Evolutionary conservation across 1,284 basidiomycete genomes (phyloP).

Genomic region (Tranzscheliella williamsii): DNA sequence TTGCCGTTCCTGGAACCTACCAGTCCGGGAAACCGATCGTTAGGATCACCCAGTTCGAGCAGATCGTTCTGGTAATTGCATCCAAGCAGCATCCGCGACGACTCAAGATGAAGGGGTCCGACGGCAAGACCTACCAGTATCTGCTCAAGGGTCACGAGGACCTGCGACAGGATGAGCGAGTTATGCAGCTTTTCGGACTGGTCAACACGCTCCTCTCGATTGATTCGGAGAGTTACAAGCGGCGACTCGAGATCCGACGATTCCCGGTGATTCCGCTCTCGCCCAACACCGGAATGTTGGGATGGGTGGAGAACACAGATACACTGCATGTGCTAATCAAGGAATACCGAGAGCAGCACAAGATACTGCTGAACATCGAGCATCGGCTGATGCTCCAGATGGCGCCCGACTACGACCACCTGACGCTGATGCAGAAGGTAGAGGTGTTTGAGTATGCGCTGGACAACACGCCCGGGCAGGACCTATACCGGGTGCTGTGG

Average conservation of each 20-base stretch:
- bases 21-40: slow-evolving; percentile 85
- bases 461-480: slow-evolving; percentile 98
- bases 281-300: slow-evolving; percentile 90
- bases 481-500: slow-evolving; percentile 98
- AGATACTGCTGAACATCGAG: slow-evolving; percentile 96
- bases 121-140: slow-evolving; percentile 93
- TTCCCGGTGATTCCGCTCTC: slow-evolving; percentile 94
- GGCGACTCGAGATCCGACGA: slow-evolving; percentile 89
- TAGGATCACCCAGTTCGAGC: slow-evolving; percentile 72
- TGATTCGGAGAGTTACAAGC: slow-evolving; percentile 93
- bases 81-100: slow-evolving; percentile 98
- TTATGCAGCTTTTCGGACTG: slow-evolving; percentile 98
- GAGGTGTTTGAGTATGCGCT: slow-evolving; percentile 99
- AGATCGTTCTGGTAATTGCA: slow-evolving; percentile 73
- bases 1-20: slow-evolving; percentile 96
- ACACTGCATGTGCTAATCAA: slow-evolving; percentile 97
- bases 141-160: slow-evolving; percentile 97
- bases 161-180: slow-evolving; percentile 95
- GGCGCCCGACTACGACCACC: slow-evolving; percentile 97
- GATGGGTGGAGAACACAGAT: slow-evolving; percentile 96
- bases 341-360: slow-evolving; percentile 65
- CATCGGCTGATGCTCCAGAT: slow-evolving; percentile 98
- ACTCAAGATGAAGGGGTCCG: slow-evolving; percentile 83
- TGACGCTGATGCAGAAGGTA: slow-evolving; percentile 94
- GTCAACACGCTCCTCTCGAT: slow-evolving; percentile 92